Evolutionary conservation across 2,329 filamentous ascomycete genomes (phyloP), one percentile per base, ranked within the genome.

Genomic region (Hypoxylon sp.): DNA sequence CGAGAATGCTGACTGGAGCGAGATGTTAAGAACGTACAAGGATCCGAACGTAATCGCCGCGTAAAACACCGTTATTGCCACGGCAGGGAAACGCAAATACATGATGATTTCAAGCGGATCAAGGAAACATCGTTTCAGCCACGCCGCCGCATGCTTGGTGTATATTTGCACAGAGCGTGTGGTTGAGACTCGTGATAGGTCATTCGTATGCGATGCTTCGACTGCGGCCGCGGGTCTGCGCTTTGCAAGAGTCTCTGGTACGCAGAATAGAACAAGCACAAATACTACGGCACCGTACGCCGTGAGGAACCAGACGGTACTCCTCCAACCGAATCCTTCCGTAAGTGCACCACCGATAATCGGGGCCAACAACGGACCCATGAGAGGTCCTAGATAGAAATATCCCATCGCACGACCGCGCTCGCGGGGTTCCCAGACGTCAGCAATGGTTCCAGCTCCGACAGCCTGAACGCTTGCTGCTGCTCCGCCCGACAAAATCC

Each of bases 401-500:
- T 92, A 80, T 38, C 91, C 87, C 92, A 96, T 96, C n/a, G 92
- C 92, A 14, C 81, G 82, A 2, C 93, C 93, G 51, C 93, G 83
- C 75, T 95, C 89, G 50, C 81, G 83, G 0, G 88, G 78, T 68
- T 93, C 90, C 90, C 92, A 96, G 11, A 95, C 83, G 74, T 96
- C 92, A 45, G 92, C 89, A 61, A 96, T 92, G 2, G 92, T 94
- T 4, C 93, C 93, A 1, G 92, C 92, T 3, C 93, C 92, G 6
- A 96, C 92, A 6, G 92, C 90, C 76, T 95, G 92, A 0, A 94
- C 92, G 1, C 90, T 92, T 1, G 92, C 92, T 0, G 92, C 88
- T 2, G 92, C 91, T 18, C 92, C 93, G 38, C 93, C 93, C 44
- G 86, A 85, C 4, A 93, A 80, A 68, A 93, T 80, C 12, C 93